phyloP scores from a whole-genome alignment of 306 rosid species.

The Psophocarpus tetragonolobus region DNA sequence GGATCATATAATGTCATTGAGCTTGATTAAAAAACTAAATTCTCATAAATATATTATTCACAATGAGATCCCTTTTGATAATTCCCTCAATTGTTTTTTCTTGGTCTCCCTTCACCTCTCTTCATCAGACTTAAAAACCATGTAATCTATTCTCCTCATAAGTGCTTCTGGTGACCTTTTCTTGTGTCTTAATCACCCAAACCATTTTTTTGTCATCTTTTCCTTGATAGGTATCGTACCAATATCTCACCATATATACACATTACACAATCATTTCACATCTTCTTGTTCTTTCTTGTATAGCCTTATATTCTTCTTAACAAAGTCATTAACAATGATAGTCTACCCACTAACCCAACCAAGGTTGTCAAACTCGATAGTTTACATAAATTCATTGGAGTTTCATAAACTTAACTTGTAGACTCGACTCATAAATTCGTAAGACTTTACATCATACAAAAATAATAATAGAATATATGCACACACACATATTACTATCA shows the following conservation, averaged over 20 bases:
- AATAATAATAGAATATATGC: too few relatives aligned
- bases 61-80: not conserved
- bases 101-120: not conserved
- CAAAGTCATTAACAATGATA: not conserved
- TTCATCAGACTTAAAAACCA: not conserved
- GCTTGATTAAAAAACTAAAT: not conserved
- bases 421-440: too few relatives aligned
- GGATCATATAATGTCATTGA: not conserved
- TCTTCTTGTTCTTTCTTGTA: not conserved
- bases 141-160: not conserved
- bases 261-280: not conserved
- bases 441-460: too few relatives aligned
- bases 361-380: too few relatives aligned
- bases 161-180: not conserved
- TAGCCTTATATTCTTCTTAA: not conserved
- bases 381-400: too few relatives aligned
- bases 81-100: not conserved
- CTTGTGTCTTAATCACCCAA: not conserved
- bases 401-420: too few relatives aligned
- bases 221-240: not conserved
- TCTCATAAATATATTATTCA: not conserved
- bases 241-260: not conserved
- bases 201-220: not conserved
- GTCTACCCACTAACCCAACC: too few relatives aligned
- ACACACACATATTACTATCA: too few relatives aligned